These are phyloP conservation scores for Backusella tuberculispora DNA, from an alignment of 192 early-diverging fungal species.

Conservation along the genomic window DNA sequence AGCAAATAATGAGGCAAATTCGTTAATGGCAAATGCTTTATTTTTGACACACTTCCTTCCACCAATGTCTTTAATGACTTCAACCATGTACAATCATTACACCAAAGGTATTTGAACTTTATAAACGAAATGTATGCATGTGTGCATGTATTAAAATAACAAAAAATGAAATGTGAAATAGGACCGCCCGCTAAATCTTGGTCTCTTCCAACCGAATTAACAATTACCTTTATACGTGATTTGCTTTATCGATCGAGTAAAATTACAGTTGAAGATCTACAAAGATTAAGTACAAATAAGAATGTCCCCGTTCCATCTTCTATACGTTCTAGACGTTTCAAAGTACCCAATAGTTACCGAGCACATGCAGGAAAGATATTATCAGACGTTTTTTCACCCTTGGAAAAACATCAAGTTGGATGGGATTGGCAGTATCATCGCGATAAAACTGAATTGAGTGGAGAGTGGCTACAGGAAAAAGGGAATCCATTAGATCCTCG, in stretches of 20 bases:
- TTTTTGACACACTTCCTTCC: constrained; percentile 21
- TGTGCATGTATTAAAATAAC: neutral
- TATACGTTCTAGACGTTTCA: constrained; percentile 1
- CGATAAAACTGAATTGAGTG: constrained; percentile 28
- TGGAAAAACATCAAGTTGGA: constrained; percentile 40
- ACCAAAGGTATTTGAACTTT: constrained; percentile 18
- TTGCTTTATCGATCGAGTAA: constrained; percentile 29
- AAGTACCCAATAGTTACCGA: constrained; percentile 38
- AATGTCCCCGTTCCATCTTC: constrained; percentile 27
- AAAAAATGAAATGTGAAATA: neutral
- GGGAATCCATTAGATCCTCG: constrained; percentile 21
- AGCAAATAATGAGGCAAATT: neutral
- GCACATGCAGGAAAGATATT: constrained; percentile 41
- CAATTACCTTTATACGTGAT: constrained; percentile 37
- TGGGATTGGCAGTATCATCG: constrained; percentile 52
- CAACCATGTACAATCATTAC: constrained; percentile 24
- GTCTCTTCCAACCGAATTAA: constrained; percentile 42
- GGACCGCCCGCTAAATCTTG: constrained; percentile 55
- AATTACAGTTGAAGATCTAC: constrained; percentile 44
- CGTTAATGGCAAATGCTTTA: constrained; percentile 18
- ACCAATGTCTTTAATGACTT: constrained; percentile 21
- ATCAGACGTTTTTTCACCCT: constrained; percentile 29
- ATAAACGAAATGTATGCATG: neutral
- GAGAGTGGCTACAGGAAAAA: constrained; percentile 47
- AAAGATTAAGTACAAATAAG: constrained; percentile 33